Evolutionary conservation across 441 rosid species (phyloP).

Genomic region (Pelargonium citronellum): DNA sequence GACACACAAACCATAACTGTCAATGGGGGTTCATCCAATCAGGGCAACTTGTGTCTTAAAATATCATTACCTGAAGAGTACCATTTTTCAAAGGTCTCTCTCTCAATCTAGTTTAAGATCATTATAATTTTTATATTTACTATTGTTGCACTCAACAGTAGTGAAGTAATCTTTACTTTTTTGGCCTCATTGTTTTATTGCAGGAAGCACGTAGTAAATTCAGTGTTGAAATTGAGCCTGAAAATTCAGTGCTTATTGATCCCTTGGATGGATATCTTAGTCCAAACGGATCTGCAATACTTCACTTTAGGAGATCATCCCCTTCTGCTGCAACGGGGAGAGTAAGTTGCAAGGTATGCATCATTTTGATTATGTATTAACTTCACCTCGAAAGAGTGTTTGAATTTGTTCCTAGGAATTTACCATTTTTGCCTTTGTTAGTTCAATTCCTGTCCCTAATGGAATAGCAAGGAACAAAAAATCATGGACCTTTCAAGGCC

Average conservation of each 20-base stretch:
- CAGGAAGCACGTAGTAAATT: slow-evolving; percentile 90
- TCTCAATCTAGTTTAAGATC: not conserved
- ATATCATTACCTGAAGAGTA: slow-evolving; percentile 68
- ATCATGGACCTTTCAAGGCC: too few species aligned
- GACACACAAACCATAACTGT: slow-evolving; percentile 57
- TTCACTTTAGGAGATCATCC: slow-evolving; percentile 57
- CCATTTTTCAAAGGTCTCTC: slow-evolving; percentile 81
- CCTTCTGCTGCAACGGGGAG: slow-evolving; percentile 52
- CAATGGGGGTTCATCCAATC: slow-evolving; percentile 50
- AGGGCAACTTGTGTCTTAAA: slow-evolving; percentile 56
- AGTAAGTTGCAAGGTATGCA: slow-evolving; percentile 73
- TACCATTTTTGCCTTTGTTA: not conserved
- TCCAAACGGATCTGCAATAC: slow-evolving; percentile 57
- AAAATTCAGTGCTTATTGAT: slow-evolving; percentile 42
- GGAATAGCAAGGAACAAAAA: not conserved
- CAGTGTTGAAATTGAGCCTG: slow-evolving; percentile 65
- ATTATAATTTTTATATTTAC: not conserved
- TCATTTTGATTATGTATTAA: slow-evolving; percentile 5
- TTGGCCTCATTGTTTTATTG: slow-evolving; percentile 17
- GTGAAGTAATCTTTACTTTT: slow-evolving; percentile 9
- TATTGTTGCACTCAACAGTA: not conserved
- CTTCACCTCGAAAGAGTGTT: slow-evolving; percentile 1
- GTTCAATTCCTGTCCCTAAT: not conserved
- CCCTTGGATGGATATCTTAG: slow-evolving; percentile 66
- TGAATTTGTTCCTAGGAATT: not conserved